Percentiles rank a stretch among this genome's conserved stretches.
phyloP scores from a whole-genome alignment of 2,329 filamentous ascomycete species.

The Torrubiella hemipterigena region DNA sequence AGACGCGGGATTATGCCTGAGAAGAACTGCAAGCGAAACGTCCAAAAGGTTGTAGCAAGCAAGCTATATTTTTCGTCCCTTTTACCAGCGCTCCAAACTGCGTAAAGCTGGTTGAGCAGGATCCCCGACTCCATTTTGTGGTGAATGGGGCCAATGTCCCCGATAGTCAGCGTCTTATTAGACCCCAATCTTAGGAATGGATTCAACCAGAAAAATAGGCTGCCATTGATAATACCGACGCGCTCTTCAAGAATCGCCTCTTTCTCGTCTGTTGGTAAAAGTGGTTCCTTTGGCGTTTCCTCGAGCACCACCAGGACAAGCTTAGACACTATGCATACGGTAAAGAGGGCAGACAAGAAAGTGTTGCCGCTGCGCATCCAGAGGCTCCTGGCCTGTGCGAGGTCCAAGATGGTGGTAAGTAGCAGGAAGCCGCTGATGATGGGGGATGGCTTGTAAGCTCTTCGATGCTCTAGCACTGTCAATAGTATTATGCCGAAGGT shows the following conservation, averaged over 20 bases:
- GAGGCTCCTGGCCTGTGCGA: not conserved
- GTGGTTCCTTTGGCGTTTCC: not conserved
- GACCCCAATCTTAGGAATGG: not conserved
- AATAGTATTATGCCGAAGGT: not conserved
- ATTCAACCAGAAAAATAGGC: not conserved
- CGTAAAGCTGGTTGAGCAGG: constrained; percentile 11
- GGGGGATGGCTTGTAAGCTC: not conserved
- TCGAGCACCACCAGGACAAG: not conserved
- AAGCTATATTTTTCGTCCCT: constrained; percentile 13
- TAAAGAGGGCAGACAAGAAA: not conserved
- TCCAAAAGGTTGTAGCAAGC: constrained; percentile 13
- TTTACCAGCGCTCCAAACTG: constrained; percentile 12
- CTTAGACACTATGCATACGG: not conserved
- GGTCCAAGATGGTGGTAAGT: not conserved
- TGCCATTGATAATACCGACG: not conserved
- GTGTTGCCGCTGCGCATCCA: not conserved
- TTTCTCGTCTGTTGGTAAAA: not conserved
- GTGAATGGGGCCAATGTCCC: constrained; percentile 15
- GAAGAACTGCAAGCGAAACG: constrained; percentile 17
- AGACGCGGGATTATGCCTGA: constrained; percentile 23
- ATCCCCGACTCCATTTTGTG: constrained; percentile 14
- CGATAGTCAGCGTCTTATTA: constrained; percentile 11
- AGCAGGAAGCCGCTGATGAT: not conserved
- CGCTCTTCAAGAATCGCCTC: not conserved
- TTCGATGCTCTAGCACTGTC: not conserved